A percentile compares a stretch with the other conserved stretches of the same genome.
phyloP scores from a whole-genome alignment of 148 eudicot genomes.

The Linanthus parryae region DNA sequence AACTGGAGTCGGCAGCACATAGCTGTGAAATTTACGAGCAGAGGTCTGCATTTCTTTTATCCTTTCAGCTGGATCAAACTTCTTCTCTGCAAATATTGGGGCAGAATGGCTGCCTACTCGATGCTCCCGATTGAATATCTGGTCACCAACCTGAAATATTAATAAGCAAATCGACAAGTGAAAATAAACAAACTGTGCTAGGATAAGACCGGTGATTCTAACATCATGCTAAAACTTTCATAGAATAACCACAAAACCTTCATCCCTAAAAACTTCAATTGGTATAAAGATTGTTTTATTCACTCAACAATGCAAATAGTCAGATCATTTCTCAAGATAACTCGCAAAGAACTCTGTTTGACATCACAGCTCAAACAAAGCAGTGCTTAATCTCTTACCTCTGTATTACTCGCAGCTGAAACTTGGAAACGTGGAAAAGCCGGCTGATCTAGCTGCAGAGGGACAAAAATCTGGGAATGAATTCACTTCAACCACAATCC shows the following conservation, averaged over 20 bases:
- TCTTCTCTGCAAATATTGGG: slow-evolving; percentile 6
- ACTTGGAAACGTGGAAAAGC: slow-evolving; percentile 36
- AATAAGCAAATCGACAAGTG: background rate
- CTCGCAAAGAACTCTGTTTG: too few species aligned
- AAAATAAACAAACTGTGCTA: background rate
- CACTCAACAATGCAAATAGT: too few species aligned
- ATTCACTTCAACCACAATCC: too few species aligned
- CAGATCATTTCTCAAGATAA: too few species aligned
- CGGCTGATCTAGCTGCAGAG: slow-evolving; percentile 62
- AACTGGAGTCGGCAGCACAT: slow-evolving; percentile 8
- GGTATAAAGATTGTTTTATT: background rate
- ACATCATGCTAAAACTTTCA: background rate
- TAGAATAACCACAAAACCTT: too few species aligned
- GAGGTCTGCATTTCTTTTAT: slow-evolving; percentile 7
- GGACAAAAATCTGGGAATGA: too few species aligned
- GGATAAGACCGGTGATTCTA: background rate
- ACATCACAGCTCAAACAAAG: too few species aligned
- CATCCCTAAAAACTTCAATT: background rate
- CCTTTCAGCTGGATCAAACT: background rate
- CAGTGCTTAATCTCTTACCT: too few species aligned
- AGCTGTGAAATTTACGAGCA: slow-evolving; percentile 2
- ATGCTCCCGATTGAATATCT: slow-evolving; percentile 17
- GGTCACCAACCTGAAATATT: slow-evolving; percentile 49
- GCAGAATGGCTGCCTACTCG: slow-evolving; percentile 11
- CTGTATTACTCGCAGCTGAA: slow-evolving; percentile 40